Conservation (phyloP, 768 basidiomycete genomes). For the Agaricus sinodeliciosus region DNA sequence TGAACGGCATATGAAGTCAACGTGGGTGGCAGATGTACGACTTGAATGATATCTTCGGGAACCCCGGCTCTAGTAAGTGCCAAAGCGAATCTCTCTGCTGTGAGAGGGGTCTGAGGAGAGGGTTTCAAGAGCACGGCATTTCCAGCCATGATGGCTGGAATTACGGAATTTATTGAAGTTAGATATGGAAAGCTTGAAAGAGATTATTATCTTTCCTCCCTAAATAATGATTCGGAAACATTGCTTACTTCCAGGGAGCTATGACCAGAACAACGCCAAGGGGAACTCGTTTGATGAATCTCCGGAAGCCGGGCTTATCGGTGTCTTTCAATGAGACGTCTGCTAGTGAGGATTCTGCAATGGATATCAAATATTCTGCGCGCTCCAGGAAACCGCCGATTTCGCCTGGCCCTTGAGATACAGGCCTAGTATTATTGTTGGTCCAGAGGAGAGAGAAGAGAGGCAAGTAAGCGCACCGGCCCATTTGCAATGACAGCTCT, state of each 20-base stretch:
- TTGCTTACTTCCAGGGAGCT: conserved; percentile 84
- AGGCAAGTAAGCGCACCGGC: conserved; percentile 49
- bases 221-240: not conserved
- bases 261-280: conserved; percentile 86
- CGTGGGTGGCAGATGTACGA: conserved; percentile 63
- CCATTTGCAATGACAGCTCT: conserved; percentile 89
- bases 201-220: not conserved
- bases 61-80: conserved; percentile 75
- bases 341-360: conserved; percentile 67
- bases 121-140: conserved; percentile 93
- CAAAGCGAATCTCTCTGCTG: conserved; percentile 71
- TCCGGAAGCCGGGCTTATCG: conserved; percentile 76
- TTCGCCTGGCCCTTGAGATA: conserved; percentile 74
- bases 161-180: conserved; percentile 82
- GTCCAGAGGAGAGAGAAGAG: not conserved
- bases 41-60: conserved; percentile 66
- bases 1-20: conserved; percentile 56
- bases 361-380: conserved; percentile 77
- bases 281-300: conserved; percentile 79
- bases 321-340: conserved; percentile 72
- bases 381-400: conserved; percentile 76
- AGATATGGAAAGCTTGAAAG: conserved; percentile 77
- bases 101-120: conserved; percentile 91
- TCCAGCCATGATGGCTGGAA: conserved; percentile 87
- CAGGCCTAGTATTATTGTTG: conserved; percentile 47